These are phyloP conservation scores for Helicostylum pulchrum DNA, from an alignment of 192 early-diverging fungal genomes.

Conservation along the genomic window DNA sequence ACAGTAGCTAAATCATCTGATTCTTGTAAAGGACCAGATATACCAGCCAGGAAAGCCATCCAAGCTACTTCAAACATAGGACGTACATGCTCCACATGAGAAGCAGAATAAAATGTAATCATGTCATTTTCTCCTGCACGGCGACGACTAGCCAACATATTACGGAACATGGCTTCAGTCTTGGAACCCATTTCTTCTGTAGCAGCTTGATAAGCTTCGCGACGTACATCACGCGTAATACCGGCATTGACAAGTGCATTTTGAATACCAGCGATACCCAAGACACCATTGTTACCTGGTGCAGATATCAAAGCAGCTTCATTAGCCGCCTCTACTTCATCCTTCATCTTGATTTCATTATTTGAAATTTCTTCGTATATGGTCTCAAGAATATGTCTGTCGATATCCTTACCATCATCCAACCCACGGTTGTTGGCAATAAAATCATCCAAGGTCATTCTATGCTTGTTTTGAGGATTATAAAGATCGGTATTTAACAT, in stretches of 20 bases:
- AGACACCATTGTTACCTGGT: slow-evolving; percentile 41
- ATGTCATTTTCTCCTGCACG: slow-evolving; percentile 46
- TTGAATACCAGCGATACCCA: slow-evolving; percentile 37
- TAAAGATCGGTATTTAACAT: slow-evolving; percentile 95
- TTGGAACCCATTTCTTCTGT: slow-evolving; percentile 68
- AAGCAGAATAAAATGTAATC: slow-evolving; percentile 60
- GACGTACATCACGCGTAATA: slow-evolving; percentile 37
- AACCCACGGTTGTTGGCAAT: slow-evolving; percentile 91
- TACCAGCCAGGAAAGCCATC: slow-evolving; percentile 81
- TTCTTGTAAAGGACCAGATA: slow-evolving; percentile 83
- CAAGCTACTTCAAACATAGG: slow-evolving; percentile 91
- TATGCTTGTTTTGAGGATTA: slow-evolving; percentile 78
- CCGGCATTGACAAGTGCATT: slow-evolving; percentile 40
- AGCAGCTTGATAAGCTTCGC: slow-evolving; percentile 58
- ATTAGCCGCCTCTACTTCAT: slow-evolving; percentile 68
- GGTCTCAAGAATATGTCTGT: slow-evolving; percentile 60
- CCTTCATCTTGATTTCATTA: slow-evolving; percentile 93
- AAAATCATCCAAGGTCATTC: slow-evolving; percentile 87
- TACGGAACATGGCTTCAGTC: slow-evolving; percentile 65
- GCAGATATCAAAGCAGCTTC: slow-evolving; percentile 51
- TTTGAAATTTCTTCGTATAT: slow-evolving; percentile 81
- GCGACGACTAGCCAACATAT: slow-evolving; percentile 52
- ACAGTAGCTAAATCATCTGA: slow-evolving; percentile 71
- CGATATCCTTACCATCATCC: slow-evolving; percentile 81
- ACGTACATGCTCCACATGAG: slow-evolving; percentile 83